phyloP scores from a whole-genome alignment of 2,329 filamentous ascomycete genomes.

The Trichoderma sp. region DNA sequence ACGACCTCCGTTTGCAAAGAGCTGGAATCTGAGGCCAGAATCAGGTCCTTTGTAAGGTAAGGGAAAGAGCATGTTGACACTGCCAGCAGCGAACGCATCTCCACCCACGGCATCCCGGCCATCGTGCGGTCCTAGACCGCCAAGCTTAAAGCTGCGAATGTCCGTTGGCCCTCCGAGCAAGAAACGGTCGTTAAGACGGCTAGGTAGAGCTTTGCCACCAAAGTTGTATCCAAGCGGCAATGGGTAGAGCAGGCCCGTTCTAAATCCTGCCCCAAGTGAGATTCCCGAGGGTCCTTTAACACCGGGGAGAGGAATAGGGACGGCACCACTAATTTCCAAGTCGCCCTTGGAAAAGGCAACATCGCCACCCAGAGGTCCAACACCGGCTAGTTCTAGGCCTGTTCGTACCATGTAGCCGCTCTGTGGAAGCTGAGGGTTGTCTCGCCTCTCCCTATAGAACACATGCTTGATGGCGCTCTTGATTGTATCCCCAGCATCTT shows the following conservation, averaged over 20 bases:
- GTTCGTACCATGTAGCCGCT: slow-evolving; percentile 80
- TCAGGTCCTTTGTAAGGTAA: slow-evolving; percentile 80
- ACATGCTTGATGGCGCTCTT: slow-evolving; percentile 86
- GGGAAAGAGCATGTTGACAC: slow-evolving; percentile 82
- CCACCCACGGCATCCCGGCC: slow-evolving; percentile 85
- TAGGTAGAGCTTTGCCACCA: slow-evolving; percentile 61
- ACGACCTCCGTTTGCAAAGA: slow-evolving; percentile 89
- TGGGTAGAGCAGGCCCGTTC: slow-evolving; percentile 82
- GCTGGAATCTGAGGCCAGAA: slow-evolving; percentile 82
- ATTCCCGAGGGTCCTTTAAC: slow-evolving; percentile 73
- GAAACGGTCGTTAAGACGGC: slow-evolving; percentile 91
- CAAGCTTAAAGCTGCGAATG: slow-evolving; percentile 89
- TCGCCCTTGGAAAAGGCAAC: slow-evolving; percentile 96
- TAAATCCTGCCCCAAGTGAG: slow-evolving; percentile 79
- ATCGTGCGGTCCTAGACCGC: slow-evolving; percentile 86
- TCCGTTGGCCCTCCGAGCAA: slow-evolving; percentile 92
- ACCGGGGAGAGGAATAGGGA: slow-evolving; percentile 73
- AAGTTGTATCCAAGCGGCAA: slow-evolving; percentile 66
- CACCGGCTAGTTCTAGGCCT: slow-evolving; percentile 81
- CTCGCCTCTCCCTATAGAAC: slow-evolving; percentile 78
- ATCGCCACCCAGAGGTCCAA: slow-evolving; percentile 81
- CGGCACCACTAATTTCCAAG: slow-evolving; percentile 74
- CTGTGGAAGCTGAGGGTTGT: slow-evolving; percentile 83
- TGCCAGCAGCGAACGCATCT: slow-evolving; percentile 88
- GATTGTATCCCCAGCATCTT: slow-evolving; percentile 86